phyloP scores from a whole-genome alignment of 208 protist species.

The Crithidia bombi region DNA sequence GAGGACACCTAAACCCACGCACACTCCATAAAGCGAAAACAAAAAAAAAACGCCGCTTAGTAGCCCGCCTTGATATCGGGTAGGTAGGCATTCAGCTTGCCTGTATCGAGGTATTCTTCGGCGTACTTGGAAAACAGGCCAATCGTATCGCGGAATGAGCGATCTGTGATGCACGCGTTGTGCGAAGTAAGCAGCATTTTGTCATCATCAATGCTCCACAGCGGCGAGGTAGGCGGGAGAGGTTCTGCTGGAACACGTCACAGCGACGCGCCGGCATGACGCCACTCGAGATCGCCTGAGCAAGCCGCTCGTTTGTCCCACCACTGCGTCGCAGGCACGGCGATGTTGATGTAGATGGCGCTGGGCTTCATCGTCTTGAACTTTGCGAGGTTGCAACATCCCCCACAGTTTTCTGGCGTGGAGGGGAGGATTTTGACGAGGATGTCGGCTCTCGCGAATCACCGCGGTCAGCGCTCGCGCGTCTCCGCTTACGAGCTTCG shows the following conservation, averaged over 20 bases:
- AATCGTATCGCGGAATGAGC: constrained; percentile 39
- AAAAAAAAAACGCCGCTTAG: constrained; percentile 17
- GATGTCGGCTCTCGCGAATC: constrained; percentile 68
- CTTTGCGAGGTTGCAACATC: constrained; percentile 57
- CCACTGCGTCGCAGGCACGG: constrained; percentile 61
- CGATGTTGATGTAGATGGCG: constrained; percentile 81
- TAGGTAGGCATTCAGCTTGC: constrained; percentile 36
- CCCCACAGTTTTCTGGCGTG: constrained; percentile 54
- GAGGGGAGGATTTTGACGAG: constrained; percentile 69
- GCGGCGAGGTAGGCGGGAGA: constrained; percentile 45
- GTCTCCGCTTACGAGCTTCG: constrained; percentile 30
- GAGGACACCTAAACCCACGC: background rate
- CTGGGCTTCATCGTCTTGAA: constrained; percentile 73
- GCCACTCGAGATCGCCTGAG: constrained; percentile 45
- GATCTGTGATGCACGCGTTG: constrained; percentile 52
- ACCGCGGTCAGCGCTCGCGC: constrained; percentile 47
- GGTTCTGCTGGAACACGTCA: constrained; percentile 83
- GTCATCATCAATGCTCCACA: constrained; percentile 59
- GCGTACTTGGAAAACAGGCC: constrained; percentile 34
- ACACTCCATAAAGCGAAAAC: constrained; percentile 8
- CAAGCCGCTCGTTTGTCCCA: constrained; percentile 60
- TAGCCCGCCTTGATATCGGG: constrained; percentile 38
- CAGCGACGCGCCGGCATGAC: constrained; percentile 67
- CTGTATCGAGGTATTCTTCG: constrained; percentile 40
- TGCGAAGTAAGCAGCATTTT: constrained; percentile 73